Percentiles rank a stretch among this genome's conserved stretches.
Evolutionary conservation across 2,329 filamentous ascomycete species (phyloP).

Genomic region (Verruconis gallopava): DNA sequence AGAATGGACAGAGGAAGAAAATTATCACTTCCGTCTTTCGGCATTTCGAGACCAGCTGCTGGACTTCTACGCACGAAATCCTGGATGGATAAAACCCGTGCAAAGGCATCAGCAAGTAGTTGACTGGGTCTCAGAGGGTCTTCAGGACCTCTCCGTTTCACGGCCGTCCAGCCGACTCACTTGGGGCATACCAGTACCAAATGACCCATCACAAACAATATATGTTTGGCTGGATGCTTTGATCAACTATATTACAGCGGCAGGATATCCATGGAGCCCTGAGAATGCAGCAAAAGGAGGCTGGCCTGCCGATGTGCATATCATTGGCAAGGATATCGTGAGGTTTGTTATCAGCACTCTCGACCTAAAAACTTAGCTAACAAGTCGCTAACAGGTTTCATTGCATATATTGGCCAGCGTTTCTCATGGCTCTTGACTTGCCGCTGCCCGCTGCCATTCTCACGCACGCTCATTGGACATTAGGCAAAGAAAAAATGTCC

Average conservation of each 20-base stretch:
- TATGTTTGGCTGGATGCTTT: conserved; percentile 98
- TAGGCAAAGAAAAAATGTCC: conserved; percentile 87
- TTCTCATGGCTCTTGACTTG: conserved; percentile 77
- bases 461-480: conserved; percentile 90
- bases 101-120: conserved; percentile 68
- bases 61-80: conserved; percentile 65
- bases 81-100: conserved; percentile 60
- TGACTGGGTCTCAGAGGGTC: conserved; percentile 58
- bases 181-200: conserved; percentile 85
- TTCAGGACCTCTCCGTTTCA: conserved; percentile 83
- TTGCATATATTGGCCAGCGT: conserved; percentile 94
- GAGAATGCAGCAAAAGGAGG: conserved; percentile 48
- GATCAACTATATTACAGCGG: conserved; percentile 81
- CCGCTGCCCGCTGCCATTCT: conserved; percentile 68
- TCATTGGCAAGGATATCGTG: conserved; percentile 93
- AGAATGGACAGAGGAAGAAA: conserved; percentile 85
- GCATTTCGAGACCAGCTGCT: conserved; percentile 68
- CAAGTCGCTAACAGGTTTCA: conserved; percentile 50
- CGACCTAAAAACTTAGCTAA: not conserved
- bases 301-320: conserved; percentile 86
- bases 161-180: conserved; percentile 61
- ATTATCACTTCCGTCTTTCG: conserved; percentile 89
- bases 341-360: conserved; percentile 31
- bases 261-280: conserved; percentile 72
- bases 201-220: conserved; percentile 75